Conservation (phyloP, 2,329 filamentous ascomycete genomes). For the Clarireedia monteithiana region DNA sequence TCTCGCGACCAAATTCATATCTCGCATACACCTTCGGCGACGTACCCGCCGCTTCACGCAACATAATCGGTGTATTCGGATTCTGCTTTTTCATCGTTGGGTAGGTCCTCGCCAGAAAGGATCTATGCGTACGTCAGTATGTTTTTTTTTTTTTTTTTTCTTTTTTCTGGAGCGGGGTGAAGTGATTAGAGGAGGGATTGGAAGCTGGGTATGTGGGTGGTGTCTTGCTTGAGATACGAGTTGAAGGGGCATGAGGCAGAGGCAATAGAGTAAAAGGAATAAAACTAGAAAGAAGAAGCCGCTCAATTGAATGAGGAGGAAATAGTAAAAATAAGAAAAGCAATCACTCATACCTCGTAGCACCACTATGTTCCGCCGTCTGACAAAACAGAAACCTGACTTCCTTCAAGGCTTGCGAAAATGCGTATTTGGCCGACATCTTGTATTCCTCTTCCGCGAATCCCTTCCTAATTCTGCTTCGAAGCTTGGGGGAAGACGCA, state of each 20-base stretch:
- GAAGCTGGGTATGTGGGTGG: no score
- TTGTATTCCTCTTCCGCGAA: conserved; percentile 22
- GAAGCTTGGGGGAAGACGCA: no score
- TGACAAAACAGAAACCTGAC: conserved; percentile 97
- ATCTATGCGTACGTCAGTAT: conserved; percentile 42
- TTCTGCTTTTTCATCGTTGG: conserved; percentile 99
- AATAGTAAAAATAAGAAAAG: not conserved
- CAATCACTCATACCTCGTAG: conserved; percentile 57
- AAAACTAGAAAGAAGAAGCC: not conserved
- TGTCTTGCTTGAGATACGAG: no score
- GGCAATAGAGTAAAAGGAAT: not conserved
- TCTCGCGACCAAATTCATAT: conserved; percentile 72
- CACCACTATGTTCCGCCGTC: conserved; percentile 81
- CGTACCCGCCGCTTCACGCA: conserved; percentile 83
- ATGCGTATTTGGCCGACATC: conserved; percentile 93
- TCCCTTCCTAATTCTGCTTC: not conserved
- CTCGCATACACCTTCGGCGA: conserved; percentile 82
- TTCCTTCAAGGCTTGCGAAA: conserved; percentile 83
- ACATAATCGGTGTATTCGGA: conserved; percentile 84
- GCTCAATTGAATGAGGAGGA: not conserved
- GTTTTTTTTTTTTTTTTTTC: not conserved
- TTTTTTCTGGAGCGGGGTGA: not conserved
- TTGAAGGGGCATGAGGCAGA: not conserved
- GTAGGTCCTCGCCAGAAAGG: conserved; percentile 85
- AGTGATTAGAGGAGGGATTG: not conserved